Conservation (phyloP, 352 stramenopile genomes). For the Pythium oligandrum region DNA sequence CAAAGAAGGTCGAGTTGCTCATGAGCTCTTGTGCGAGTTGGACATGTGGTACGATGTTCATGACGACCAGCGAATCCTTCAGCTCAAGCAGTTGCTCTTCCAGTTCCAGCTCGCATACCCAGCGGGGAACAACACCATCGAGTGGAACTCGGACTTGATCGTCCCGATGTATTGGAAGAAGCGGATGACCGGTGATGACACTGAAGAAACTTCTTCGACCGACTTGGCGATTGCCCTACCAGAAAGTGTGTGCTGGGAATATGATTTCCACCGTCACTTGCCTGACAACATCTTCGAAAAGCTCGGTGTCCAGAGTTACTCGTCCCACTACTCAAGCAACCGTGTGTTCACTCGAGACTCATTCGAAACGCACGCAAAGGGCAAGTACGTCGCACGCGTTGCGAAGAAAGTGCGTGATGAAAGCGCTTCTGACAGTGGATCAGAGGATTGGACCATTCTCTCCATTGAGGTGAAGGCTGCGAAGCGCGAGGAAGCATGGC, state of each 20-base stretch:
- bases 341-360: background rate
- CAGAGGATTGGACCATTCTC: background rate
- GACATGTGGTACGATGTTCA: background rate
- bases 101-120: conserved; percentile 1
- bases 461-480: background rate
- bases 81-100: conserved; percentile 1
- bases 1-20: background rate
- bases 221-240: background rate
- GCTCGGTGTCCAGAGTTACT: conserved; percentile 10
- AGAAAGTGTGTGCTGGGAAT: conserved; percentile 3
- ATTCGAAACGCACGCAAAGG: no score
- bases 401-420: no score
- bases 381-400: no score
- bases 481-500: background rate
- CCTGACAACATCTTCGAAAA: conserved; percentile 7
- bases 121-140: background rate
- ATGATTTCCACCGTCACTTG: conserved; percentile 1
- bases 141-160: conserved; percentile 3
- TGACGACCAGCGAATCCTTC: background rate
- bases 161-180: conserved; percentile 1
- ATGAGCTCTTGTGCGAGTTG: background rate
- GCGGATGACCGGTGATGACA: background rate
- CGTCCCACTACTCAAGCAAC: conserved; percentile 1
- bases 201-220: no score
- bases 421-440: no score